These are phyloP conservation scores for Quercus agrifolia DNA, from an alignment of 306 rosid genomes.

Conservation along the genomic window DNA sequence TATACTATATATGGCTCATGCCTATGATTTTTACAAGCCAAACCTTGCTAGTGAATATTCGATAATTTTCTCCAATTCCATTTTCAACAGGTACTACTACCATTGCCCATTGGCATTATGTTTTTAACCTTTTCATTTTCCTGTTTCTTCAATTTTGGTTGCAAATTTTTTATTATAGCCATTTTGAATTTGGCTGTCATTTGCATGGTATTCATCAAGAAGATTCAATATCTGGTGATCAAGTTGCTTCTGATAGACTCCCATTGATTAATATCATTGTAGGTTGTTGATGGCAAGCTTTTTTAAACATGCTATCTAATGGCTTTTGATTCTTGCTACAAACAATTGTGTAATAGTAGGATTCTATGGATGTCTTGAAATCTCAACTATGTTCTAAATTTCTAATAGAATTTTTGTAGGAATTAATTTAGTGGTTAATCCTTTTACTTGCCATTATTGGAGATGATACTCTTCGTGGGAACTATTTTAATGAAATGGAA, in stretches of 20 bases:
- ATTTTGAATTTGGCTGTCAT: not conserved
- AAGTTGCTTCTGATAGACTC: conserved; percentile 22
- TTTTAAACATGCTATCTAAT: conserved; percentile 92
- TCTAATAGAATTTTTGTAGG: no score
- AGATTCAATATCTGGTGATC: not conserved
- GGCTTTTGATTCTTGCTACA: conserved; percentile 95
- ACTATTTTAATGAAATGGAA: no score
- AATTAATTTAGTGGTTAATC: no score
- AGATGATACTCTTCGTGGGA: no score
- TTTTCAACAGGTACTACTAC: not conserved
- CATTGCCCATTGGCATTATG: not conserved
- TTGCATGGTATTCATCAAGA: not conserved
- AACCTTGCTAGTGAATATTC: conserved; percentile 97
- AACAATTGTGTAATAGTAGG: conserved; percentile 45
- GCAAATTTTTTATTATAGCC: no score
- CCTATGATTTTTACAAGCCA: conserved; percentile 94
- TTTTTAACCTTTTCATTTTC: not conserved
- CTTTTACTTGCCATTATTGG: no score
- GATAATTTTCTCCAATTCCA: conserved; percentile 32
- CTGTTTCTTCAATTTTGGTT: not conserved
- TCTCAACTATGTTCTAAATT: no score
- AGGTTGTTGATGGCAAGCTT: conserved; percentile 98
- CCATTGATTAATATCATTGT: conserved; percentile 13
- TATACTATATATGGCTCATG: conserved; percentile 67
- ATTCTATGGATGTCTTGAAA: no score